A percentile compares a stretch with the other conserved stretches of the same genome.
Evolutionary conservation across 2,329 filamentous ascomycete species (phyloP).

Genomic region (Eutypa lata): DNA sequence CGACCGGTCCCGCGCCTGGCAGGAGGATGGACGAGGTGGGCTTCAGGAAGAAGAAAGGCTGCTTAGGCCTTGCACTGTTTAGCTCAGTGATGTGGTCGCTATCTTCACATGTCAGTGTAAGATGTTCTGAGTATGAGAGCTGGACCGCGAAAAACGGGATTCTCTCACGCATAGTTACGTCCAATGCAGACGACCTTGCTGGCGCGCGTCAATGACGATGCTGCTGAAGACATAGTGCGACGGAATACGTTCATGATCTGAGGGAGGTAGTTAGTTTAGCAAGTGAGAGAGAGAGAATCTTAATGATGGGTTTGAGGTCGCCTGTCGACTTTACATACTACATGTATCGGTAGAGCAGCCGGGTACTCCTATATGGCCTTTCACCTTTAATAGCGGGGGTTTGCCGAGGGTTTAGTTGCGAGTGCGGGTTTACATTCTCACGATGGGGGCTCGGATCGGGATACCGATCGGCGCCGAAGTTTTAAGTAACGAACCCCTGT

Average conservation of each 20-base stretch:
- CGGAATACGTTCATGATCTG: conserved; percentile 31
- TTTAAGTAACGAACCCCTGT: background rate
- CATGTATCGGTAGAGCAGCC: no score
- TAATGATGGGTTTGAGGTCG: no score
- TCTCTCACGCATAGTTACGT: conserved; percentile 84
- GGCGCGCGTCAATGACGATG: conserved; percentile 48
- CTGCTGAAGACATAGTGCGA: conserved; percentile 38
- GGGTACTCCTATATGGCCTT: no score
- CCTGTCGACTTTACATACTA: no score
- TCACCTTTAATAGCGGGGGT: no score
- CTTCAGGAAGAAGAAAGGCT: conserved; percentile 99
- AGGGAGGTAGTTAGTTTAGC: background rate
- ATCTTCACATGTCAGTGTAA: conserved; percentile 13
- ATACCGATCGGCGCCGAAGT: background rate
- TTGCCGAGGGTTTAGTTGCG: background rate
- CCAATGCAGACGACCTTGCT: conserved; percentile 89
- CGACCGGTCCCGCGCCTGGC: conserved; percentile 73
- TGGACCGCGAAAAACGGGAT: no score
- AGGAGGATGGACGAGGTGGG: conserved; percentile 82
- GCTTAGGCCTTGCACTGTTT: conserved; percentile 81
- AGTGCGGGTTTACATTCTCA: background rate
- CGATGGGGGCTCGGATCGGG: background rate
- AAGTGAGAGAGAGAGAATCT: background rate
- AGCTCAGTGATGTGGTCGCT: conserved; percentile 94
- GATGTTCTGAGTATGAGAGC: no score